A percentile compares a stretch with the other conserved stretches of the same genome.
Evolutionary conservation across 2,329 filamentous ascomycete species (phyloP).

Genomic region (Chlorencoelia australis): DNA sequence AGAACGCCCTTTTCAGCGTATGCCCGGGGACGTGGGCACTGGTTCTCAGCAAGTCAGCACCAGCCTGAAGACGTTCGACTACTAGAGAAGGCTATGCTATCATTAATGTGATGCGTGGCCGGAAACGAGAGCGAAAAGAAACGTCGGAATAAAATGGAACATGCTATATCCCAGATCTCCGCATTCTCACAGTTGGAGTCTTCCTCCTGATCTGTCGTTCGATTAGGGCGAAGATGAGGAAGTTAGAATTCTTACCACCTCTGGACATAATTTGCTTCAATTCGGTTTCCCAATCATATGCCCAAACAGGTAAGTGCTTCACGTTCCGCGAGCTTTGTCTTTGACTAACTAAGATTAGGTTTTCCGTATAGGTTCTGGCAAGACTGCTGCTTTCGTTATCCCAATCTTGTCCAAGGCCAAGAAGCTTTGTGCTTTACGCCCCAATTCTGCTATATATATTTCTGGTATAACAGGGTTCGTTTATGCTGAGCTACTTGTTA

Average conservation of each 20-base stretch:
- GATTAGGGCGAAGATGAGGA: conserved; percentile 4
- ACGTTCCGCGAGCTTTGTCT: not conserved
- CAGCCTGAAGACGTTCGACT: too few relatives aligned
- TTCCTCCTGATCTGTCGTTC: conserved; percentile 57
- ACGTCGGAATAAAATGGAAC: too few relatives aligned
- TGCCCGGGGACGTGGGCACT: too few relatives aligned
- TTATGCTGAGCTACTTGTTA: conserved; percentile 77
- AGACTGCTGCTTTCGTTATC: conserved; percentile 87
- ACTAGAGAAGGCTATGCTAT: too few relatives aligned
- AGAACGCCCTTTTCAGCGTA: too few relatives aligned
- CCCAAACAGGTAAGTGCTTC: conserved; percentile 69
- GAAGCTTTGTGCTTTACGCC: conserved; percentile 70
- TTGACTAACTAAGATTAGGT: not conserved
- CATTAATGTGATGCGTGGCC: too few relatives aligned
- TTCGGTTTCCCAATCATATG: conserved; percentile 73
- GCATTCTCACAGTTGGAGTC: too few relatives aligned
- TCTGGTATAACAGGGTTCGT: conserved; percentile 37
- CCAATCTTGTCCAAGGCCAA: conserved; percentile 88
- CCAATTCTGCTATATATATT: conserved; percentile 49
- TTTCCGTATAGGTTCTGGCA: conserved; percentile 66
- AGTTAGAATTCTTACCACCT: conserved; percentile 50
- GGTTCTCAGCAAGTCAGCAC: too few relatives aligned
- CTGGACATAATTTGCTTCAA: conserved; percentile 68
- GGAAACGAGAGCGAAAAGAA: too few relatives aligned
- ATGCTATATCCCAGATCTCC: too few relatives aligned